Percentiles rank a stretch among this genome's conserved stretches.
Conservation (phyloP, 768 basidiomycete species). For the Dacryopinax spathularia region DNA sequence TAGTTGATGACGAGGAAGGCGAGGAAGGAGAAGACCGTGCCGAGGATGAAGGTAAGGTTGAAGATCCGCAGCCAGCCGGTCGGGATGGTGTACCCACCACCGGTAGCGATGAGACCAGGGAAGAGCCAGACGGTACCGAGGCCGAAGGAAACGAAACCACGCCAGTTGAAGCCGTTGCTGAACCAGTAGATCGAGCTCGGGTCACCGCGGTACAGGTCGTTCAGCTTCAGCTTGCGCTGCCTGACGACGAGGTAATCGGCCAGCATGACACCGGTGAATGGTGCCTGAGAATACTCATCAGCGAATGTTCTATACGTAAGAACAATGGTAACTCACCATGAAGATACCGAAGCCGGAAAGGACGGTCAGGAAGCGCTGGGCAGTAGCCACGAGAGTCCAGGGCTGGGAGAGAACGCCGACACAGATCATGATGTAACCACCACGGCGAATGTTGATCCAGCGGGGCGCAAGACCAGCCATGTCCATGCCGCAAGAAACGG, state of each 20-base stretch:
- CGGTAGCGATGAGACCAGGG: background rate
- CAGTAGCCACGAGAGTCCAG: constrained; percentile 5
- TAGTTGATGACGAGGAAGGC: constrained; percentile 1
- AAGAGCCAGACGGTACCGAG: constrained; percentile 8
- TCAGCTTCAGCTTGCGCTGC: constrained; percentile 11
- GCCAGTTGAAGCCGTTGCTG: constrained; percentile 17
- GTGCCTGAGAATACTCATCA: background rate
- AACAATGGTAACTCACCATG: background rate
- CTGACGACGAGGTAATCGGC: constrained; percentile 13
- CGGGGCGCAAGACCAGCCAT: background rate
- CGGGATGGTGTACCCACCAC: background rate
- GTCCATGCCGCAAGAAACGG: constrained; percentile 6
- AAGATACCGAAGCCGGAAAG: constrained; percentile 6
- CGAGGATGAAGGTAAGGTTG: constrained; percentile 1
- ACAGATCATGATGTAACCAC: constrained; percentile 1
- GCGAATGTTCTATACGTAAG: background rate
- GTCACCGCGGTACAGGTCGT: constrained; percentile 16
- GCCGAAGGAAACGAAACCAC: constrained; percentile 16
- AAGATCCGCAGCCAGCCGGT: background rate
- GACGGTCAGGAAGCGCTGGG: constrained; percentile 2
- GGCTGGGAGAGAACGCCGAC: constrained; percentile 5
- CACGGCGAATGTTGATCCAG: constrained; percentile 3
- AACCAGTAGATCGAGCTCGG: constrained; percentile 15
- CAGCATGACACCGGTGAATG: background rate
- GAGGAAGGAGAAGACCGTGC: background rate